Conservation (phyloP, 2,329 filamentous ascomycete species). For the Colletotrichum cereale region DNA sequence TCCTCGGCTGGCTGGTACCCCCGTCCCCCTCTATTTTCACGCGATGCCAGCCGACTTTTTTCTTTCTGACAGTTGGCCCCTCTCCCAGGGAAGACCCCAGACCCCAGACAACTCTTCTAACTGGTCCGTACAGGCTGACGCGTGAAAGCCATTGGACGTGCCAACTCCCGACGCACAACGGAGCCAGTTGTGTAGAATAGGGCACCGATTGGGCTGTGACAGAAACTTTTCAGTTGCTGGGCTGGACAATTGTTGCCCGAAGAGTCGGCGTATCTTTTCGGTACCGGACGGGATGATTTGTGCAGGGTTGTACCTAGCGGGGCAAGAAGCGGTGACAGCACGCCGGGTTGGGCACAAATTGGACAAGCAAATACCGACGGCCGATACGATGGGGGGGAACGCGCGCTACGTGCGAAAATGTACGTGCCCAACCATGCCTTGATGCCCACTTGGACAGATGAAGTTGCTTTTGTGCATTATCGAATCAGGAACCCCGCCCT, state of each 20-base stretch:
- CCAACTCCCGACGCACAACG: conserved; percentile 31
- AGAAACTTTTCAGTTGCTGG: conserved; percentile 38
- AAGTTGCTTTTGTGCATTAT: conserved; percentile 38
- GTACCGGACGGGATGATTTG: conserved; percentile 45
- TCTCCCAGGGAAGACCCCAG: conserved; percentile 41
- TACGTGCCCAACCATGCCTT: conserved; percentile 43
- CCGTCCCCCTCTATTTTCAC: conserved; percentile 33
- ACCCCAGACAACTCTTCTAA: conserved; percentile 35
- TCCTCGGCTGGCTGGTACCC: conserved; percentile 33
- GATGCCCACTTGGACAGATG: conserved; percentile 40
- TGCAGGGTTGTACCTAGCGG: conserved; percentile 52
- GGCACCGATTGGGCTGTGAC: conserved; percentile 50
- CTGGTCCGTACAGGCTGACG: conserved; percentile 24
- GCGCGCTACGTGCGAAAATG: conserved; percentile 35
- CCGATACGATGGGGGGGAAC: conserved; percentile 39
- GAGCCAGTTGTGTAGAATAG: conserved; percentile 41
- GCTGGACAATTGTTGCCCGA: conserved; percentile 50
- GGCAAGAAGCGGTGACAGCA: conserved; percentile 49
- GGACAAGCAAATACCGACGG: conserved; percentile 36
- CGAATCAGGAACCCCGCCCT: conserved; percentile 23
- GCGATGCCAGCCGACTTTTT: conserved; percentile 36
- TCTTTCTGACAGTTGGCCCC: conserved; percentile 37
- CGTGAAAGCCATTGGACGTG: conserved; percentile 36
- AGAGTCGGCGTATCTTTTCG: conserved; percentile 46
- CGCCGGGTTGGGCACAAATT: conserved; percentile 42